These are phyloP conservation scores for Dorcoceras hygrometricum DNA, from an alignment of 257 asterid genomes.

Conservation along the genomic window DNA sequence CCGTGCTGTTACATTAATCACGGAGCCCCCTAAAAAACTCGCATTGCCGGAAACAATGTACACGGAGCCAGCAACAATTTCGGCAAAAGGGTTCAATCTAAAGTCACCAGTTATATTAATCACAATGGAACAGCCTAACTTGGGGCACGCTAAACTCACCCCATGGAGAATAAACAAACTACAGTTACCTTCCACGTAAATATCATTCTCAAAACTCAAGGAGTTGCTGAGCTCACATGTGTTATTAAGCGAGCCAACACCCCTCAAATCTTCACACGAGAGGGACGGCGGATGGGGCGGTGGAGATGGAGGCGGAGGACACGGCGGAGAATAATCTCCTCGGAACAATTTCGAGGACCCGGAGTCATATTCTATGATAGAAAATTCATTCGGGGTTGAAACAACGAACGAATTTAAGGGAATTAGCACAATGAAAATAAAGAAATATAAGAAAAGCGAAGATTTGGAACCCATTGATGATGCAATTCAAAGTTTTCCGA, in stretches of 20 bases:
- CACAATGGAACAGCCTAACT: conserved; percentile 49
- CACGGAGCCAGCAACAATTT: conserved; percentile 54
- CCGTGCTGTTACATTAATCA: conserved; percentile 58
- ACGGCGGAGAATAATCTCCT: conserved; percentile 46
- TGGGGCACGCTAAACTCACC: conserved; percentile 50
- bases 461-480: conserved; percentile 30
- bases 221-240: conserved; percentile 71
- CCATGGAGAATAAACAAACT: conserved; percentile 56
- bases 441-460: conserved; percentile 11
- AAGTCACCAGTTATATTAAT: conserved; percentile 60
- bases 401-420: conserved; percentile 10
- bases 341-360: conserved; percentile 26
- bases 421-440: conserved; percentile 18
- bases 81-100: conserved; percentile 38
- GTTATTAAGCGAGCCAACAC: conserved; percentile 73
- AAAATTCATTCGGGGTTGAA: conserved; percentile 34
- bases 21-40: conserved; percentile 44
- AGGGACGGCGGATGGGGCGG: conserved; percentile 54
- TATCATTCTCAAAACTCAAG: conserved; percentile 55
- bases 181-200: conserved; percentile 52
- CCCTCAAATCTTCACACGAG: conserved; percentile 56
- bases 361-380: conserved; percentile 36
- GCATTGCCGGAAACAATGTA: conserved; percentile 50
- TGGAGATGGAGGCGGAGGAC: conserved; percentile 64
- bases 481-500: background rate